Evolutionary conservation across 164 flowering plant species (phyloP), one percentile per base, ranked within the genome.

Genomic region (Stephania yunnanensis): DNA sequence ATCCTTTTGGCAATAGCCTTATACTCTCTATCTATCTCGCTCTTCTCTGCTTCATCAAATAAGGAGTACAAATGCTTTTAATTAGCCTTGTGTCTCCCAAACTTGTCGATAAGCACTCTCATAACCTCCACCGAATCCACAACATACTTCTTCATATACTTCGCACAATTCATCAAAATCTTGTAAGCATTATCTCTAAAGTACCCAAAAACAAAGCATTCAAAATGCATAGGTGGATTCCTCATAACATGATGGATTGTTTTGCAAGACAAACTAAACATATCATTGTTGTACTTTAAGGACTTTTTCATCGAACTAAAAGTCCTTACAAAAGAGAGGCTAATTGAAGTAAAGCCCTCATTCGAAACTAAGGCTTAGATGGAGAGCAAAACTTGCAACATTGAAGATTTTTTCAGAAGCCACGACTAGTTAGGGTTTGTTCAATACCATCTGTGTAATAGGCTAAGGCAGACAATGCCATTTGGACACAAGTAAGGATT

Each of bases 331-430:
- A 19, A 46, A 4, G 20, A 9, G 71, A 3, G 84, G 83, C 73
- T 83, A 84, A 45, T 83, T 81, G 46, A 74, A 83, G 36, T 10
- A 81, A 17, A 84, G 84, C 30, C 65, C 72, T 76, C 83, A 46
- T 81, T 85, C 1, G 81, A 74, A 9, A 85, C 85, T 3, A 82
- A 75, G 8, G 81, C 84, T 68, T 85, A 84, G 7, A 85, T 52
- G 0, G 85, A 82, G 7, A 82, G 72, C 25, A 85, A 61, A 12
- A 85, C 58, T 73, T 85, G 87, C 31, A 85, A 78, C 44, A 81
- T 50, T 0, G 82, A 79, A 0, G 87, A 83, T 9, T 53, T 20
- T 13, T 52, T 6, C 0, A 71, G 73, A 15, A 50, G 79, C 87
- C 86, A 82, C 45, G 22, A 78, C 73, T 82, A 80, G 0, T 22